A percentile compares a stretch with the other conserved stretches of the same genome.
phyloP scores from a whole-genome alignment of 169 alveolate species.

The Plasmodium gonderi region DNA sequence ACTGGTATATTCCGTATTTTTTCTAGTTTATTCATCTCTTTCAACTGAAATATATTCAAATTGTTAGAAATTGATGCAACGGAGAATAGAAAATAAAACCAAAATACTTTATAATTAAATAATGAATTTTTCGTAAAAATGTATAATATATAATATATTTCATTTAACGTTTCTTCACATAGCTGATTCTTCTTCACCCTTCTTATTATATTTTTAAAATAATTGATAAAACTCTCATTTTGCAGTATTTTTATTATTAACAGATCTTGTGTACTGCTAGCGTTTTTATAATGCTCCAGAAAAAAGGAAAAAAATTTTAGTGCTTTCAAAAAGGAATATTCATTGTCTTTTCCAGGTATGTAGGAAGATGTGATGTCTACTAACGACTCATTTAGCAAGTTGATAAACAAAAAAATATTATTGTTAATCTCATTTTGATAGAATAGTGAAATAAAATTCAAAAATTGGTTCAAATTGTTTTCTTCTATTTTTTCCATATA shows the following conservation, averaged over 20 bases:
- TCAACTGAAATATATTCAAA: conserved; percentile 22
- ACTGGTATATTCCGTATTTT: conserved; percentile 21
- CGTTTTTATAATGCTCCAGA: conserved; percentile 57
- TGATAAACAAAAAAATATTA: conserved; percentile 47
- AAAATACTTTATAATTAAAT: conserved; percentile 63
- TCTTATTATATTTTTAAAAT: conserved; percentile 29
- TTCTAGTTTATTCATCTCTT: conserved; percentile 12
- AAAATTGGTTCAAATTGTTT: conserved; percentile 29
- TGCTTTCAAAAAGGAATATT: conserved; percentile 22
- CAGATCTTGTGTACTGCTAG: conserved; percentile 62
- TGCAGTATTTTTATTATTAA: conserved; percentile 39
- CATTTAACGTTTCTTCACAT: conserved; percentile 43
- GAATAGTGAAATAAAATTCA: conserved; percentile 45
- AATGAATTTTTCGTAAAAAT: conserved; percentile 66
- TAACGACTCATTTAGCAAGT: conserved; percentile 43
- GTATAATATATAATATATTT: conserved; percentile 39
- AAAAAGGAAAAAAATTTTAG: conserved; percentile 61
- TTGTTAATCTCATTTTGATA: conserved; percentile 67
- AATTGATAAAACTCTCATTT: conserved; percentile 28
- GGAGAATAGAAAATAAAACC: conserved; percentile 48
- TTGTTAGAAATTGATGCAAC: conserved; percentile 5
- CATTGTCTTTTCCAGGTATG: not conserved
- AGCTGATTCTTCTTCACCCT: conserved; percentile 20
- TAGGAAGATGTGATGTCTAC: not conserved
- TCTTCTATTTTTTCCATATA: conserved; percentile 53